A percentile compares a stretch with the other conserved stretches of the same genome.
Evolutionary conservation across 129 eudicot genomes (phyloP).

Genomic region (Tanacetum coccineum): DNA sequence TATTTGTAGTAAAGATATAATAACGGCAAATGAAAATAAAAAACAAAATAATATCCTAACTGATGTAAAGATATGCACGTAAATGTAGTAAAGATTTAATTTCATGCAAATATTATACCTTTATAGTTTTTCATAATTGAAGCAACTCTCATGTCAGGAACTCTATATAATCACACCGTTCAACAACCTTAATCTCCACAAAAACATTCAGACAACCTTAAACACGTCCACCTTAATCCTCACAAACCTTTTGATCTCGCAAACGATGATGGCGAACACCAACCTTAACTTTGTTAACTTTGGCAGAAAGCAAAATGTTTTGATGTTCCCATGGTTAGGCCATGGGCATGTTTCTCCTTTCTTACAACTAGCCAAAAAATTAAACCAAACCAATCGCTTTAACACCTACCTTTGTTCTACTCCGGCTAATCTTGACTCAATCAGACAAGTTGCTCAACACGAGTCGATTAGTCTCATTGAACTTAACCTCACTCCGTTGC

Average conservation of each 20-base stretch:
- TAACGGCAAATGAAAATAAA: too few species aligned
- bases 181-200: background rate
- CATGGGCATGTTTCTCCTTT: constrained; percentile 39
- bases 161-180: background rate
- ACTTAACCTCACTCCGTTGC: too few species aligned
- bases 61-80: background rate
- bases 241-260: background rate
- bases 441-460: background rate
- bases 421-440: constrained; percentile 25
- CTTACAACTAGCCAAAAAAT: constrained; percentile 24
- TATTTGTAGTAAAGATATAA: too few species aligned
- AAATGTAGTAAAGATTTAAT: background rate
- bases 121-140: background rate
- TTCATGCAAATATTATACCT: background rate
- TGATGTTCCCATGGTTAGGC: constrained; percentile 21
- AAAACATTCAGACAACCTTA: background rate
- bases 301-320: background rate
- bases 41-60: too few species aligned
- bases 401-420: constrained; percentile 36
- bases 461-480: constrained; percentile 1
- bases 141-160: too few species aligned
- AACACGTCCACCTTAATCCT: background rate
- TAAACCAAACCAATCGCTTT: constrained; percentile 18
- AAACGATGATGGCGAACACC: too few species aligned
- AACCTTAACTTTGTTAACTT: background rate